phyloP scores from a whole-genome alignment of 805 yeast genomes.

The Ogataea pilisensis region DNA sequence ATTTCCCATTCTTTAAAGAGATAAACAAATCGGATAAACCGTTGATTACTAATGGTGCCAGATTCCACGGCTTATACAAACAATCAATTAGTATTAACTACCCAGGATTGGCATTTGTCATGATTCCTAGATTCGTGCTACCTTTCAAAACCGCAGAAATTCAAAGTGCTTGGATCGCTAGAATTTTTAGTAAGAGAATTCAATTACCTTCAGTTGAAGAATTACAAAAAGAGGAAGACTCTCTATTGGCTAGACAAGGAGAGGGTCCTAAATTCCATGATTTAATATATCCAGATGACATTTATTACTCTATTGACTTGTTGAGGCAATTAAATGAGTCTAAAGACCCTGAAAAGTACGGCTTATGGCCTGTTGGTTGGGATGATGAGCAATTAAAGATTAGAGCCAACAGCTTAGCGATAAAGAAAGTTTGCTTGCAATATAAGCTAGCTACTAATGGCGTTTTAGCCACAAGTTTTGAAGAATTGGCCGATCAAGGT shows the following conservation, averaged over 20 bases:
- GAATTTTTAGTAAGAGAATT: slow-evolving; percentile 57
- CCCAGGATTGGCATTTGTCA: slow-evolving; percentile 62
- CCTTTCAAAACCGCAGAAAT: slow-evolving; percentile 60
- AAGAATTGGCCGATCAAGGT: not conserved
- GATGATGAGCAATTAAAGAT: not conserved
- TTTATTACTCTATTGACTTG: slow-evolving; percentile 35
- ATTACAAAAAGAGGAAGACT: slow-evolving; percentile 41
- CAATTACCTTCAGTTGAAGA: slow-evolving; percentile 43
- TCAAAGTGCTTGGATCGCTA: slow-evolving; percentile 64
- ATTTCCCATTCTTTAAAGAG: slow-evolving; percentile 52
- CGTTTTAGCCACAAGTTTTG: not conserved
- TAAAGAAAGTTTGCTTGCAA: not conserved
- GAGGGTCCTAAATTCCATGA: slow-evolving; percentile 45
- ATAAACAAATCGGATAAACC: slow-evolving; percentile 26
- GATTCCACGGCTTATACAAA: slow-evolving; percentile 52
- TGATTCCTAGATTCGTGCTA: slow-evolving; percentile 56
- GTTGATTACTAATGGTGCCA: slow-evolving; percentile 43
- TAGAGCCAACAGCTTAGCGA: not conserved
- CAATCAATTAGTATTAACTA: slow-evolving; percentile 56
- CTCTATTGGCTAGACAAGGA: slow-evolving; percentile 40
- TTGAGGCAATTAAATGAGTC: not conserved
- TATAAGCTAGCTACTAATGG: not conserved
- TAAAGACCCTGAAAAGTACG: not conserved
- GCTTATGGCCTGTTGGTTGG: not conserved
- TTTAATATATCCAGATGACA: slow-evolving; percentile 53